Evolutionary conservation across 2,329 filamentous ascomycete species (phyloP).

Genomic region (Ceratocystis ficicola): DNA sequence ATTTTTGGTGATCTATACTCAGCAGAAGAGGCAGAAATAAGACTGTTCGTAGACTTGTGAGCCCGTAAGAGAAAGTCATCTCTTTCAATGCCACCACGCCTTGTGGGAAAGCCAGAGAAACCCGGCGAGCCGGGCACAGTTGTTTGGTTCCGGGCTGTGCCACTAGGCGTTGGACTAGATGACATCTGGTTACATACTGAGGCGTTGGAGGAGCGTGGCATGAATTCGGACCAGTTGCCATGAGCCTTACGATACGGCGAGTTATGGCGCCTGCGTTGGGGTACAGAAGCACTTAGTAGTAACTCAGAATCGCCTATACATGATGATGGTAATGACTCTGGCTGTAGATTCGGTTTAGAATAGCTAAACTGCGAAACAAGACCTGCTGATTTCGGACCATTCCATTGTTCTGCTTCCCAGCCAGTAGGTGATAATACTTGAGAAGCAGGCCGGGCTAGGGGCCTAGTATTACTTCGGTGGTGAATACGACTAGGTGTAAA

Average conservation of each 20-base stretch:
- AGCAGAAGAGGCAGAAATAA: slow-evolving; percentile 13
- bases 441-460: slow-evolving; percentile 12
- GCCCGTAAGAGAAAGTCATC: neutral
- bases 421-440: slow-evolving; percentile 2
- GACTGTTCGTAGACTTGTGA: slow-evolving; percentile 15
- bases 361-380: slow-evolving; percentile 2
- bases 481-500: neutral
- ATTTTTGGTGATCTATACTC: slow-evolving; percentile 12
- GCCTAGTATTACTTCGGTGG: slow-evolving; percentile 3
- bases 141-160: neutral
- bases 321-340: slow-evolving; percentile 9
- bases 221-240: slow-evolving; percentile 11
- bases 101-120: neutral
- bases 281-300: neutral
- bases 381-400: neutral
- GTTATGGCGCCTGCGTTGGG: slow-evolving; percentile 8
- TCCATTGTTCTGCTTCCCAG: slow-evolving; percentile 18
- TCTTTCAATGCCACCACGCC: slow-evolving; percentile 3
- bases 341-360: neutral
- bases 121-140: neutral
- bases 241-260: slow-evolving; percentile 13
- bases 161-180: neutral
- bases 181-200: slow-evolving; percentile 1
- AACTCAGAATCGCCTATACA: slow-evolving; percentile 2
- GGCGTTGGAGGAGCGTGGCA: slow-evolving; percentile 11